Evolutionary conservation across 2,329 filamentous ascomycete species (phyloP).

Genomic region (Aspergillus intermedius): DNA sequence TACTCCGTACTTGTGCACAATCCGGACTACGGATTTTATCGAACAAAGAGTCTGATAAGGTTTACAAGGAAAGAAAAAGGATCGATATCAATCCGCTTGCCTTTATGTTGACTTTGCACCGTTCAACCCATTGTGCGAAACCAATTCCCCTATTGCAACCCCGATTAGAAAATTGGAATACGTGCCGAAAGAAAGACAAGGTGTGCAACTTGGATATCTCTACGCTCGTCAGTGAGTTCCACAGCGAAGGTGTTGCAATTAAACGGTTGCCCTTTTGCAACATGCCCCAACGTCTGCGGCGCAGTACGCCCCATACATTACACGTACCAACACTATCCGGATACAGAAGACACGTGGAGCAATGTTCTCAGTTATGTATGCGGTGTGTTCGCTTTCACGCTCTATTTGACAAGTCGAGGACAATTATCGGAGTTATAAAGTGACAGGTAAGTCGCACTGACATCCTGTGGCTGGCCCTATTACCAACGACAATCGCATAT

Average conservation of each 20-base stretch:
- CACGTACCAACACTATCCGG: slow-evolving; percentile 4
- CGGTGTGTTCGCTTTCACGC: neutral
- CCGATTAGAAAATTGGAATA: neutral
- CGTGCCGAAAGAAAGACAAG: neutral
- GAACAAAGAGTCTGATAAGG: neutral
- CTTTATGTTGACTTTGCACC: neutral
- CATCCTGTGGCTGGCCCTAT: slow-evolving; percentile 14
- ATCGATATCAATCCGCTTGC: neutral
- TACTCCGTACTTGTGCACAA: neutral
- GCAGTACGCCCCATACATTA: neutral
- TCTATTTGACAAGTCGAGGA: slow-evolving; percentile 1
- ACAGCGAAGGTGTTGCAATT: slow-evolving; percentile 27
- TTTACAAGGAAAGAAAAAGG: neutral
- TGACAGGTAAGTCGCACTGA: slow-evolving; percentile 7
- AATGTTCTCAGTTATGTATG: neutral
- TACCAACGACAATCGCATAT: slow-evolving; percentile 7
- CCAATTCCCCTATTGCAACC: neutral
- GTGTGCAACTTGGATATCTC: slow-evolving; percentile 5
- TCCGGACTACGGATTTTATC: neutral
- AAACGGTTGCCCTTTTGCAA: slow-evolving; percentile 31
- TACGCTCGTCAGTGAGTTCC: slow-evolving; percentile 18
- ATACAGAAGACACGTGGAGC: slow-evolving; percentile 1
- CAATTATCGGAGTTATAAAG: slow-evolving; percentile 1
- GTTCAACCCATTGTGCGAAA: neutral
- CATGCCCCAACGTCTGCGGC: slow-evolving; percentile 11